Evolutionary conservation across 331 rosid species (phyloP), one percentile per base, ranked within the genome.

Genomic region (Saraca asoca): DNA sequence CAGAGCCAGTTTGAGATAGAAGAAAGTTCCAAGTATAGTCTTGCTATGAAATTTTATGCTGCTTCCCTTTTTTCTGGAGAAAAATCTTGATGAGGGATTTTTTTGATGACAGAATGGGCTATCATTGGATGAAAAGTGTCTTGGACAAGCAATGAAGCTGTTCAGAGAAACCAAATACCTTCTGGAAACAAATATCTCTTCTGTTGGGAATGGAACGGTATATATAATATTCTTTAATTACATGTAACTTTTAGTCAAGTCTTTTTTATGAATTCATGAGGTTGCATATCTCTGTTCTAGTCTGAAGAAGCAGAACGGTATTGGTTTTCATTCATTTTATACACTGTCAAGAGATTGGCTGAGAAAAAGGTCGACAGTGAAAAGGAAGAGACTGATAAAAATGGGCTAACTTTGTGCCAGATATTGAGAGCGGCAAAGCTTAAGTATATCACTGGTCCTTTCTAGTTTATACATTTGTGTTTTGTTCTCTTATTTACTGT

Each of bases 221-320:
- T 29, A 37, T 63, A 66, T 24, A 14, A 11, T 56, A 6, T 49
- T 50, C 67, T 50, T 29, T 7, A 9, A 45, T 46, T 33, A 73
- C 1, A 19, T 24, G 35, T 48, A 48, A 58, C 5, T 62, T 59
- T 38, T 38, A 59, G 42, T 20, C 14, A 71, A 61, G 7, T 35
- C 14, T 34, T 57, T 41, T 51, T 15, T 51, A 73, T 58, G 56
- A 14, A 55, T 56, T 42, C 14, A 60, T 53, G 62, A 50, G 62
- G 64, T 44, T 38, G 52, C 67, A 4, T 75, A 62, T 41, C 35
- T 49, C 7, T 76, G 69, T 74, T 55, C 41, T 86, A 92, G 98
- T 76, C 84, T 46, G 95, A 89, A 74, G 98, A 92, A 80, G 91
- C 95, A 31, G 93, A 83, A 52, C 82, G 95, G n/a, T 84, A 69